Evolutionary conservation across 805 yeast genomes (phyloP).

Genomic region (Starmerella scarabaei): DNA sequence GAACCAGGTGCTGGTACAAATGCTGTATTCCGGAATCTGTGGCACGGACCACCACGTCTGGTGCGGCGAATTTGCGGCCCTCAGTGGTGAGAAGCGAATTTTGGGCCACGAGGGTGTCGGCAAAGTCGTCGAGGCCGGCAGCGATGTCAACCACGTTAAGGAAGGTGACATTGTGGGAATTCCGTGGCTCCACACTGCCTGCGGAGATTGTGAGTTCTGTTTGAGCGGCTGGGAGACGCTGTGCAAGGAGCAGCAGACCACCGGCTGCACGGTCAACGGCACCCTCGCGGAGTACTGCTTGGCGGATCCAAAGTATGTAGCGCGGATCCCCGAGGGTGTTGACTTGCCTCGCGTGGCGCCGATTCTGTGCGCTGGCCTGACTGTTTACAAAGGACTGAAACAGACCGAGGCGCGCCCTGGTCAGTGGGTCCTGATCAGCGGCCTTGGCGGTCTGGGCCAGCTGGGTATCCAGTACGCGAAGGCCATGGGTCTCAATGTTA

Average conservation of each 20-base stretch:
- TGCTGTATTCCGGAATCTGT: conserved; percentile 83
- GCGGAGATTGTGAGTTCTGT: conserved; percentile 68
- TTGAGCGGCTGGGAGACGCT: conserved; percentile 52
- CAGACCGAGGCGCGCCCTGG: conserved; percentile 59
- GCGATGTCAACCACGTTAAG: conserved; percentile 53
- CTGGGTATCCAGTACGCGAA: conserved; percentile 61
- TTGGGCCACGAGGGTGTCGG: conserved; percentile 93
- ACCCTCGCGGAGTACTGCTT: conserved; percentile 85
- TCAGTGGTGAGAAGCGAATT: conserved; percentile 58
- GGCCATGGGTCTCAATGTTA: conserved; percentile 63
- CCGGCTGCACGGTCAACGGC: conserved; percentile 85
- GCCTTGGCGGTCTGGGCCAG: conserved; percentile 71
- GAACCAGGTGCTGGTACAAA: conserved; percentile 65
- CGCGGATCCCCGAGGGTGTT: conserved; percentile 57
- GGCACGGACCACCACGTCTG: conserved; percentile 91
- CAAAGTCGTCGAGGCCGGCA: conserved; percentile 64
- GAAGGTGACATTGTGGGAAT: conserved; percentile 74
- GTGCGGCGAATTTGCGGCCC: conserved; percentile 88
- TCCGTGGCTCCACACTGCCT: conserved; percentile 73
- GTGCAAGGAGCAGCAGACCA: conserved; percentile 55
- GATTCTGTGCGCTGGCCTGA: conserved; percentile 80
- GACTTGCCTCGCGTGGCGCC: conserved; percentile 71
- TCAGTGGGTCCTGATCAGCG: conserved; percentile 63
- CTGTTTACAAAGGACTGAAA: conserved; percentile 82
- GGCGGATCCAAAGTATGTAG: conserved; percentile 80